A percentile compares a stretch with the other conserved stretches of the same genome.
Conservation (phyloP, 1,284 basidiomycete genomes). For the Cerrena zonata region DNA sequence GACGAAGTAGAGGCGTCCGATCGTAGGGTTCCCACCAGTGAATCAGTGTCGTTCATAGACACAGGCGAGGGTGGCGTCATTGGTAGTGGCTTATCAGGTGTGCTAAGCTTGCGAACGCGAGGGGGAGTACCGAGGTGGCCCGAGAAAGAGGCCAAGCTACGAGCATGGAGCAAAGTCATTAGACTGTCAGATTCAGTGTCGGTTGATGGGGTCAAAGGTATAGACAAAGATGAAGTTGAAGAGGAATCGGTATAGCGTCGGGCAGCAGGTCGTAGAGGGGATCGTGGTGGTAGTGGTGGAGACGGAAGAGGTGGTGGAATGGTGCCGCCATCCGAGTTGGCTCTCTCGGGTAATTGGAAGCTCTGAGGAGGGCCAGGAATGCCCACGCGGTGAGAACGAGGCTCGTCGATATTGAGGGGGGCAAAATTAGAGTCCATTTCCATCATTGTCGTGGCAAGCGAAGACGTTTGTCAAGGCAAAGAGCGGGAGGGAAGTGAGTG, state of each 20-base stretch:
- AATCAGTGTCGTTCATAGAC: constrained; percentile 11
- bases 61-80: constrained; percentile 21
- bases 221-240: background rate
- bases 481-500: background rate
- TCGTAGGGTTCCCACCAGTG: background rate
- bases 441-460: background rate
- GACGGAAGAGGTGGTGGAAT: constrained; percentile 19
- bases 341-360: constrained; percentile 19
- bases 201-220: background rate
- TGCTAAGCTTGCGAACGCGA: constrained; percentile 14
- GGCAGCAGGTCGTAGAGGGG: constrained; percentile 21
- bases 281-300: constrained; percentile 30
- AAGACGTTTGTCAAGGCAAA: constrained; percentile 2
- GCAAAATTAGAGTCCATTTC: constrained; percentile 7
- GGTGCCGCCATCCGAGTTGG: constrained; percentile 14
- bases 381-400: constrained; percentile 34
- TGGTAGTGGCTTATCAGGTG: constrained; percentile 31
- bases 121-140: constrained; percentile 18
- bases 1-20: constrained; percentile 9
- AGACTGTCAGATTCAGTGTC: constrained; percentile 11
- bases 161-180: constrained; percentile 26
- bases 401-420: constrained; percentile 10
- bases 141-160: constrained; percentile 28
- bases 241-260: background rate
- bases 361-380: constrained; percentile 19